Evolutionary conservation across 2,329 filamentous ascomycete species (phyloP).

Genomic region (Apiospora pterosperma): DNA sequence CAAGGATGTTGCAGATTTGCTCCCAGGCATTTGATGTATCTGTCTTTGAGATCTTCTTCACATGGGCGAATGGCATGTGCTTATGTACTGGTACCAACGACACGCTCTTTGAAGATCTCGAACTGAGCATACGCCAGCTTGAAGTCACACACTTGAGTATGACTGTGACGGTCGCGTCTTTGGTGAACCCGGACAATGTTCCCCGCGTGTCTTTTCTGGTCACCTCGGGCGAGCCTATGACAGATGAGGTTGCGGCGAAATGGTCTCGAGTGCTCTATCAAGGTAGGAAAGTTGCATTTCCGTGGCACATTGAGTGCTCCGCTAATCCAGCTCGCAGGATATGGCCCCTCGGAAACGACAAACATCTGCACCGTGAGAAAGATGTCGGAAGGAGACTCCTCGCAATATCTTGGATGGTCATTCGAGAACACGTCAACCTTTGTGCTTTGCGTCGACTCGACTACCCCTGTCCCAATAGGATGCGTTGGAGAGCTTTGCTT

Average conservation of each 20-base stretch:
- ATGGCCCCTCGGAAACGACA: slow-evolving; percentile 82
- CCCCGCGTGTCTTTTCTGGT: slow-evolving; percentile 73
- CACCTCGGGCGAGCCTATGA: slow-evolving; percentile 78
- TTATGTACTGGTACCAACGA: slow-evolving; percentile 75
- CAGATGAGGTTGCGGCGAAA: slow-evolving; percentile 61
- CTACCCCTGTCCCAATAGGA: slow-evolving; percentile 61
- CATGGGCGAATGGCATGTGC: slow-evolving; percentile 75
- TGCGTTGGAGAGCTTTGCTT: slow-evolving; percentile 83
- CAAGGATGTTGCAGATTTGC: slow-evolving; percentile 75
- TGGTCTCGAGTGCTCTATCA: slow-evolving; percentile 74
- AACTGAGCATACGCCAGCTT: slow-evolving; percentile 60
- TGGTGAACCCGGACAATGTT: slow-evolving; percentile 66
- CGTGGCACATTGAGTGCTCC: neutral
- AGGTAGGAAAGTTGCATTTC: slow-evolving; percentile 37
- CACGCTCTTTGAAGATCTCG: slow-evolving; percentile 68
- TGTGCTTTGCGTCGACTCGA: slow-evolving; percentile 46
- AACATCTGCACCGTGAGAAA: slow-evolving; percentile 79
- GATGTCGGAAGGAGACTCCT: slow-evolving; percentile 54
- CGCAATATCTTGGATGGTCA: slow-evolving; percentile 73
- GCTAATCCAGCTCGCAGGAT: slow-evolving; percentile 40
- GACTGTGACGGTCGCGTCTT: slow-evolving; percentile 78
- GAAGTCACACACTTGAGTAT: slow-evolving; percentile 76
- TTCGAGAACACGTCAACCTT: slow-evolving; percentile 75
- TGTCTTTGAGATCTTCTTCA: slow-evolving; percentile 86
- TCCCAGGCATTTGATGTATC: slow-evolving; percentile 86